Base-by-base conservation (phyloP, 2,329 filamentous ascomycete species). In the Fusarium sp. region DNA sequence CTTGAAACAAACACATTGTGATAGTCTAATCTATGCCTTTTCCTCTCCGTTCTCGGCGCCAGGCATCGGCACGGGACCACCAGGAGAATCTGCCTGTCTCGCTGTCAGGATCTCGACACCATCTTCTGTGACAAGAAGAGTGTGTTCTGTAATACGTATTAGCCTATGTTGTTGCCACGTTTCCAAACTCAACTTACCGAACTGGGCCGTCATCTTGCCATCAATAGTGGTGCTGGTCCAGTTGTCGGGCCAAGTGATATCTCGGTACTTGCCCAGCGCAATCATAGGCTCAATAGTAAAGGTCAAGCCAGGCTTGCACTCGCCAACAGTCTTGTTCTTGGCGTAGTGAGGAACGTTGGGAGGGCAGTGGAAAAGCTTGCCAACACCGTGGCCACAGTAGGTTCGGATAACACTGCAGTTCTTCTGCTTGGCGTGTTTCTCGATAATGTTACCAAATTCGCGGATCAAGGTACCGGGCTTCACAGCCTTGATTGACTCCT, bases 211-310 rank as follows among this genome's bases (percentile, higher is more conserved):
- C 76, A 88, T 85, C 79, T 91, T 92, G 50, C 96, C 96, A 77
- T 99, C 96, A 57, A 90, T 87, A 0, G 96, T 99, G 7, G 93
- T 92, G 79, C 94, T 97, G 1, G 96, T 99, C 96, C 96, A 99
- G 83, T 98, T 93, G 78, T 99, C 96, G 1, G 96, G 96, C 96
- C 96, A 99, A 1, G 94, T 98, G 78, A 96, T 91, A 76, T 99
- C 96, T 67, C 89, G 89, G 80, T 97, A 92, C 64, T 92, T 94
- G 60, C 96, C 96, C 56, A 97, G 80, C 40, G 93, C 94, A 77
- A 99, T 94, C 96, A 99, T 99, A 17, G 96, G 96, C 82, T 99
- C 96, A 65, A 99, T 99, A 1, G 96, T 99, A 75, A 99, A 99
- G 68, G 94, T 97, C 94, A 98, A 97, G 54, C 96, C 96, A 1